These are phyloP conservation scores for Trypanosoma theileri DNA, from an alignment of 208 protist species.

Conservation along the genomic window DNA sequence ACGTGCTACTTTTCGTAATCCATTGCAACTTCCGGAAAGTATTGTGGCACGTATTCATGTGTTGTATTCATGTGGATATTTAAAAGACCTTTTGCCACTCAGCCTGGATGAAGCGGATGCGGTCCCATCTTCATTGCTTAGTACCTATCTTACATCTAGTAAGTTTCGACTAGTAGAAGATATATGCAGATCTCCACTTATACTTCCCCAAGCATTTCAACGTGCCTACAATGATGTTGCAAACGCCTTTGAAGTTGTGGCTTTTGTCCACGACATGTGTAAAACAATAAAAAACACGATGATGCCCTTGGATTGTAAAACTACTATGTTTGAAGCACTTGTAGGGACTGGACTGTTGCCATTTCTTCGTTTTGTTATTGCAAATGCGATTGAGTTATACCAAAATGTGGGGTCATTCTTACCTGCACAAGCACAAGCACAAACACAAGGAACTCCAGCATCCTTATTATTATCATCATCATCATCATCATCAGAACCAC, in stretches of 20 bases:
- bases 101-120: constrained; percentile 74
- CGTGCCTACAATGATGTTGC: constrained; percentile 22
- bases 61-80: constrained; percentile 60
- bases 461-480: too few relatives aligned
- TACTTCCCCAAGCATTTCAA: constrained; percentile 50
- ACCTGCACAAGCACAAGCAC: too few relatives aligned
- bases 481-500: neutral
- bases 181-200: constrained; percentile 36
- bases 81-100: constrained; percentile 76
- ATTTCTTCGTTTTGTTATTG: constrained; percentile 38
- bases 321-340: constrained; percentile 49
- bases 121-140: constrained; percentile 49
- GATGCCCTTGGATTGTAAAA: constrained; percentile 46
- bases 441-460: too few relatives aligned
- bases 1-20: constrained; percentile 70
- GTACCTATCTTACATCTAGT: constrained; percentile 50
- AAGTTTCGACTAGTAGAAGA: constrained; percentile 64
- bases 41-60: constrained; percentile 63
- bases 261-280: constrained; percentile 62
- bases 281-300: constrained; percentile 68
- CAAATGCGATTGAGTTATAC: constrained; percentile 17
- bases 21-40: constrained; percentile 46
- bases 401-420: neutral
- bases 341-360: constrained; percentile 37
- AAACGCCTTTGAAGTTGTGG: constrained; percentile 47